These are phyloP conservation scores for Cordyceps cicadae DNA, from an alignment of 2,329 filamentous ascomycete species.

Conservation along the genomic window DNA sequence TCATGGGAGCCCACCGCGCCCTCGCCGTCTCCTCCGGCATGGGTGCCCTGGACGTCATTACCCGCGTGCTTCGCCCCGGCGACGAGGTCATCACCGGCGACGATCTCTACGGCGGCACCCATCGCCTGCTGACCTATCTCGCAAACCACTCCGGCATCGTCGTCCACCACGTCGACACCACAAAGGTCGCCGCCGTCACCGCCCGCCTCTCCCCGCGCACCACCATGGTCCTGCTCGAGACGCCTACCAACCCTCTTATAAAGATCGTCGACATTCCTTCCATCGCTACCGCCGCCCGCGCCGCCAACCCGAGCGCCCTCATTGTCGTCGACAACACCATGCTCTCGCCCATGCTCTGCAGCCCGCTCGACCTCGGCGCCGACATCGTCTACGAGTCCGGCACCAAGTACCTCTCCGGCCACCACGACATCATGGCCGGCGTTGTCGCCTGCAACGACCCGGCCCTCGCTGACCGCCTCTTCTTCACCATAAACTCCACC, in stretches of 20 bases:
- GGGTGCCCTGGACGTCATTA: constrained; percentile 95
- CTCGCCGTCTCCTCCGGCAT: constrained; percentile 94
- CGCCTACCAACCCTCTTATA: constrained; percentile 94
- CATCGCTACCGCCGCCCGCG: constrained; percentile 70
- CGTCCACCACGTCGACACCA: constrained; percentile 95
- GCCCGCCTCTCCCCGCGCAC: constrained; percentile 69
- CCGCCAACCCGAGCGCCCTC: constrained; percentile 66
- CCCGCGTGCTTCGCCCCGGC: constrained; percentile 77
- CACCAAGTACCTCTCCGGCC: constrained; percentile 94
- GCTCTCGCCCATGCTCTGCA: constrained; percentile 90
- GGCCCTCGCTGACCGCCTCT: constrained; percentile 77
- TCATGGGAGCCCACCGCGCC: constrained; percentile 90
- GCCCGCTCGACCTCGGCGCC: constrained; percentile 87
- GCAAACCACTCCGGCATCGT: constrained; percentile 82
- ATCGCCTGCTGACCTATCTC: constrained; percentile 87
- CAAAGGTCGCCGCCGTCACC: constrained; percentile 61
- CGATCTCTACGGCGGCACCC: constrained; percentile 91
- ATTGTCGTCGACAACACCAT: constrained; percentile 98
- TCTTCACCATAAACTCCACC: constrained; percentile 94
- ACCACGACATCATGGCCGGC: constrained; percentile 98
- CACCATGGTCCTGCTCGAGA: constrained; percentile 91
- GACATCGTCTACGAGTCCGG: constrained; percentile 97
- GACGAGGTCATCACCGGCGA: constrained; percentile 97
- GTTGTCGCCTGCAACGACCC: constrained; percentile 86
- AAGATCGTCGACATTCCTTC: constrained; percentile 89